Conservation (phyloP, 345 rosid species). For the Populus euphratica region DNA sequence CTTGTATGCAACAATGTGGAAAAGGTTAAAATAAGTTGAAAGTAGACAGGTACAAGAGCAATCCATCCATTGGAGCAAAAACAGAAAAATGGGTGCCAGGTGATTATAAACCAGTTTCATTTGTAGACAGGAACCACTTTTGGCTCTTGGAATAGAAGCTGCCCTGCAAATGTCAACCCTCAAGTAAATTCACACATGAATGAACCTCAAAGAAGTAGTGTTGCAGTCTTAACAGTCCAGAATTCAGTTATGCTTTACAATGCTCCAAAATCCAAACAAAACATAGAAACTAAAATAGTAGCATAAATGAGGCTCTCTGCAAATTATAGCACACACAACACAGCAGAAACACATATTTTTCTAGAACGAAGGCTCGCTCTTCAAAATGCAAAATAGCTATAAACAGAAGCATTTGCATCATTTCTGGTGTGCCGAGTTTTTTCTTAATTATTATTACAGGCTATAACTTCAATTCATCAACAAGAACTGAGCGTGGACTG, state of each 20-base stretch:
- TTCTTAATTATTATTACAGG: no score
- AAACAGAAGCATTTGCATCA: neutral
- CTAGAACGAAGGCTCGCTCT: neutral
- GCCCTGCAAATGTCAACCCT: conserved; percentile 22
- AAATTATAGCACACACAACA: neutral
- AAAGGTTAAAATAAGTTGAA: conserved; percentile 19
- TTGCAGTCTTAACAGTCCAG: neutral
- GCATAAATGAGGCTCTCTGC: neutral
- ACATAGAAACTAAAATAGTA: neutral
- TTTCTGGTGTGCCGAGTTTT: neutral
- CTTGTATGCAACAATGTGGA: conserved; percentile 22
- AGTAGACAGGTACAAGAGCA: conserved; percentile 21
- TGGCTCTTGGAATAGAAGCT: conserved; percentile 26
- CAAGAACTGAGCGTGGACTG: neutral
- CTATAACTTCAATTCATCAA: no score
- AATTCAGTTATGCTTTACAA: neutral
- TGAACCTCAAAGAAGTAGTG: neutral
- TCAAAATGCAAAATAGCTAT: neutral
- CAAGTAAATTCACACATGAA: neutral
- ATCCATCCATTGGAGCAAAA: conserved; percentile 29
- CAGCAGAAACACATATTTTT: neutral
- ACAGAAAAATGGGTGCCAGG: conserved; percentile 22
- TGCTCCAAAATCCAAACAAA: neutral
- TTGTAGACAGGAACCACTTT: conserved; percentile 26
- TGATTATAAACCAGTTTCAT: conserved; percentile 29